Evolutionary conservation across 441 rosid genomes (phyloP).

Genomic region (Erodium trifolium): DNA sequence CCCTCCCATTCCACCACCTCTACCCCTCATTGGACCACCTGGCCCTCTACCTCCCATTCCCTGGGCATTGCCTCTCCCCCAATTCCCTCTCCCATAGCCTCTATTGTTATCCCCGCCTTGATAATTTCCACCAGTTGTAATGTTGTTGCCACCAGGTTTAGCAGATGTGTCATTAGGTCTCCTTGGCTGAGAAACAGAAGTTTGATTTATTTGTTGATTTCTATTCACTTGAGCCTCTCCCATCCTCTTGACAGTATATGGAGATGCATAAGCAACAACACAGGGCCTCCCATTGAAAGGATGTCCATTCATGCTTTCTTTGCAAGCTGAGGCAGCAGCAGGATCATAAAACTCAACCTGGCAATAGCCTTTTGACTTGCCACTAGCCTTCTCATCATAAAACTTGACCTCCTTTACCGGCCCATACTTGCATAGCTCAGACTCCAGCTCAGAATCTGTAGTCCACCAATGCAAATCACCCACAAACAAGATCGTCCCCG

Average conservation of each 20-base stretch:
- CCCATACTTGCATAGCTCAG: constrained; percentile 62
- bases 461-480: constrained; percentile 98
- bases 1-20: constrained; percentile 61
- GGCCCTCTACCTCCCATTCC: constrained; percentile 77
- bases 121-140: constrained; percentile 47
- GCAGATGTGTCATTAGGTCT: constrained; percentile 45
- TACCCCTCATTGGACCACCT: constrained; percentile 58
- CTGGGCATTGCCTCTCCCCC: constrained; percentile 71
- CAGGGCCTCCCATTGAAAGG: constrained; percentile 67
- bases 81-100: constrained; percentile 63
- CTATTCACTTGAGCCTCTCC: constrained; percentile 69
- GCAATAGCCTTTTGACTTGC: constrained; percentile 85
- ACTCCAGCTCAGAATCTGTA: constrained; percentile 73
- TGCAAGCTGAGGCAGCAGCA: constrained; percentile 61
- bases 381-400: constrained; percentile 85
- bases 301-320: constrained; percentile 76
- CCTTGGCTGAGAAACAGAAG: constrained; percentile 31
- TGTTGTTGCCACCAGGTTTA: constrained; percentile 36
- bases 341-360: constrained; percentile 84
- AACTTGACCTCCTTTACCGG: constrained; percentile 76
- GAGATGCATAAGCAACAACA: constrained; percentile 78
- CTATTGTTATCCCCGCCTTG: constrained; percentile 63
- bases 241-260: constrained; percentile 56
- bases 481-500: constrained; percentile 53
- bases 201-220: constrained; percentile 47